Percentiles rank a stretch among this genome's conserved stretches.
Evolutionary conservation across 257 asterid genomes (phyloP).

Genomic region (Ocimum tenuiflorum): DNA sequence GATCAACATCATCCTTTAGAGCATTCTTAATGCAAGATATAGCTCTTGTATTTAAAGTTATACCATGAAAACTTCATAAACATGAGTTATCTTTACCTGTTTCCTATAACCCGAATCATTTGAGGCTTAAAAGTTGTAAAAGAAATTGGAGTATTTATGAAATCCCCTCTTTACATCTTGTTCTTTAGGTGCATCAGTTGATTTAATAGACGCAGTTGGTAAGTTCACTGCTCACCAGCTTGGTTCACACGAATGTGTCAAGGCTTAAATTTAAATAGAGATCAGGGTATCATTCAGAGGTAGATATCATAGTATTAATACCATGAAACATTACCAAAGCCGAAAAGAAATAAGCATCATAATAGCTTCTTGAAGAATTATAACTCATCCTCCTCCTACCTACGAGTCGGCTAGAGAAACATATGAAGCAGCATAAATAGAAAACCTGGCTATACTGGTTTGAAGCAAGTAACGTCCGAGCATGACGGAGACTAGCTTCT

Average conservation of each 20-base stretch:
- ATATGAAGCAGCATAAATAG: neutral
- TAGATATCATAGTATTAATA: neutral
- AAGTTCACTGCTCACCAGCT: neutral
- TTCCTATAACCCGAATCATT: no score
- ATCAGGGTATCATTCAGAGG: neutral
- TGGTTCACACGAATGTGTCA: neutral
- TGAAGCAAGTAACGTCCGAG: constrained; percentile 87
- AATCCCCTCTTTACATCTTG: neutral
- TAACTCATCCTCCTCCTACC: neutral
- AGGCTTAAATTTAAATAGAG: neutral
- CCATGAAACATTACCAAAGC: neutral
- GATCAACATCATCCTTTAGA: neutral
- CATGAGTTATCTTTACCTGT: no score
- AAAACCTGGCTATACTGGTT: constrained; percentile 78
- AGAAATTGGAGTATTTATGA: neutral
- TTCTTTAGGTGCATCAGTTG: neutral
- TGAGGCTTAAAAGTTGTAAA: no score
- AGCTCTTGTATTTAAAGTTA: neutral
- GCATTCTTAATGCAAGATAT: neutral
- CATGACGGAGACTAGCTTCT: constrained; percentile 83
- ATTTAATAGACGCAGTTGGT: neutral
- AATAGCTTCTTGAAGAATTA: neutral
- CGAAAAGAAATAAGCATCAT: constrained; percentile 1
- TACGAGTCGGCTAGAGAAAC: neutral
- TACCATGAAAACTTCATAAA: neutral